Base-by-base conservation (phyloP, 2,329 filamentous ascomycete genomes). In the Leptoxyphium fumago region DNA sequence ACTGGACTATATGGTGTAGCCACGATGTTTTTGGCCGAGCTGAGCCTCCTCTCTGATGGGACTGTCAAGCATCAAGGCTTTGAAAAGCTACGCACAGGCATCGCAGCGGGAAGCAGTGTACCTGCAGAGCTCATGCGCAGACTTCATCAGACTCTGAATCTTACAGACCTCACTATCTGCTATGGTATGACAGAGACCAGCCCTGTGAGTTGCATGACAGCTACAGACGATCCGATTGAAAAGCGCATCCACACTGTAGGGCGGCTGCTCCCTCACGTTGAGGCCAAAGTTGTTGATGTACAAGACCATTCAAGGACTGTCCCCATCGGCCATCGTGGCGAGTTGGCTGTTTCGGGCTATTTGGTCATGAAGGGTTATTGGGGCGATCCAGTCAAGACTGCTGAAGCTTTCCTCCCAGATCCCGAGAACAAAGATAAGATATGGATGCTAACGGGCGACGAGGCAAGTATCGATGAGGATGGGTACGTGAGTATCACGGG, bases 181-280 rank as follows among this genome's bases (percentile, higher is more conserved):
- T 96, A 95, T 62, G 88, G 88, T 48, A 94, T 94, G 87, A 95
- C 88, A 1, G 88, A 95, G 64, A 95, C 88, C 1, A 74, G 72
- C 41, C 82, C 82, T 36, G 82, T 85, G 2, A 63, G 58, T 40
- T 77, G 75, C 50, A 94, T 94, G 87, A 94, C 88, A 0, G 70
- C 77, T 0, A 88, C 84, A 0, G 64, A 74, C 14, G 87, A 94
- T 57, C 78, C 84, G 0, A 67, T 85, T 2, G 73, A 73, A 32
- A 83, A 82, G 62, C 73, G 87, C 36, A 82, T 85, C 42, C 72
- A 76, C 34, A 82, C 76, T 2, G 85, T 96, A 1, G 91, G 91
- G 2, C 70, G 73, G n/a, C 69, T 82, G 1, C 77, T 96, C 64
- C 86, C 88, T 8, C 88, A 96, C 59, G 88, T 93, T 0, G 55